These are phyloP conservation scores for Filosporella fistucella DNA, from an alignment of 495 filamentous ascomycete genomes.

Conservation along the genomic window DNA sequence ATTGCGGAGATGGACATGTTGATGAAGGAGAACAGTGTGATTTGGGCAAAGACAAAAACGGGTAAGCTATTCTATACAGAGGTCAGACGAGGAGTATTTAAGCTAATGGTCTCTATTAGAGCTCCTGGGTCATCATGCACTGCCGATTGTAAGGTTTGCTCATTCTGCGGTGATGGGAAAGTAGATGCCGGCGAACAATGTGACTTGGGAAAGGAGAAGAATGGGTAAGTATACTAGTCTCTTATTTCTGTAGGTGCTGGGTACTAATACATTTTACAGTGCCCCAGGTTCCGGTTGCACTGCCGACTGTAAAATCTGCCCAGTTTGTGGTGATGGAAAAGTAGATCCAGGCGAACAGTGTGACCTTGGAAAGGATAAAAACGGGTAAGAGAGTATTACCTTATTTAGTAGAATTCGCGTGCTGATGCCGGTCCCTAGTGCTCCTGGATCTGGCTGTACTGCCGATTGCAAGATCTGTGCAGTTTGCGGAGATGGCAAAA, in stretches of 20 bases:
- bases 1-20: neutral
- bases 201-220: neutral
- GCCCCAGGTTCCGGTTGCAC: neutral
- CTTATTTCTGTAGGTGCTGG: neutral
- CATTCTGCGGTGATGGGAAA: constrained; percentile 1
- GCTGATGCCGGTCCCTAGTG: too few species aligned
- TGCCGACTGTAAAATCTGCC: neutral
- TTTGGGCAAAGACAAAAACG: neutral
- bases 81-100: too few species aligned
- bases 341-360: constrained; percentile 4
- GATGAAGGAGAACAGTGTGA: neutral
- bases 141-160: neutral
- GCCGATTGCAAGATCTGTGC: neutral
- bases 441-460: neutral
- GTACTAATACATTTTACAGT: neutral
- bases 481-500: neutral
- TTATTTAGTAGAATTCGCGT: too few species aligned
- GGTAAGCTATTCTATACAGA: too few species aligned
- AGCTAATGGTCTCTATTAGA: neutral
- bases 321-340: neutral
- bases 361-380: constrained; percentile 3
- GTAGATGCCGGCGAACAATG: neutral
- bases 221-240: neutral
- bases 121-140: neutral
- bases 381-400: neutral